These are phyloP conservation scores for Ascochyta fabae DNA, from an alignment of 2,329 filamentous ascomycete species.

Conservation along the genomic window DNA sequence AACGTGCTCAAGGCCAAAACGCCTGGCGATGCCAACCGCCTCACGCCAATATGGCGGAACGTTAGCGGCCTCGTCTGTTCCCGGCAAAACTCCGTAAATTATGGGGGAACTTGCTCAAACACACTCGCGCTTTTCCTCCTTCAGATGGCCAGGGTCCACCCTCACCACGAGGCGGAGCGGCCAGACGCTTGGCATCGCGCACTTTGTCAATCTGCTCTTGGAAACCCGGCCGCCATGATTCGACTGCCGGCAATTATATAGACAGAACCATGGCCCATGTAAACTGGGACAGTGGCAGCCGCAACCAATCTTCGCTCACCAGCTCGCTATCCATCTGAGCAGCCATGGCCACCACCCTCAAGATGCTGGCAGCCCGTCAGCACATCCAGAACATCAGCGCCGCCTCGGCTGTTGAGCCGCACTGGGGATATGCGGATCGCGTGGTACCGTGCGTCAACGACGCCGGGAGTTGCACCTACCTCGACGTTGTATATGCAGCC, in stretches of 20 bases:
- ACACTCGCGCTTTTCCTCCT: slow-evolving; percentile 27
- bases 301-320: slow-evolving; percentile 17
- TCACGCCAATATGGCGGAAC: slow-evolving; percentile 12
- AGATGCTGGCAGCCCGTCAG: slow-evolving; percentile 25
- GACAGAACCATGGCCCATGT: slow-evolving; percentile 3
- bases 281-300: slow-evolving; percentile 4
- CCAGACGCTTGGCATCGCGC: slow-evolving; percentile 28
- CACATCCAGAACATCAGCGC: slow-evolving; percentile 52
- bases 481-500: slow-evolving; percentile 61
- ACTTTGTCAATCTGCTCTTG: slow-evolving; percentile 11
- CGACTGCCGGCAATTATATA: slow-evolving; percentile 16
- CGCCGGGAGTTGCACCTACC: slow-evolving; percentile 63
- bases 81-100: slow-evolving; percentile 20
- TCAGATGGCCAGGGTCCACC: slow-evolving; percentile 1
- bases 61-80: slow-evolving; percentile 6
- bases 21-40: slow-evolving; percentile 11
- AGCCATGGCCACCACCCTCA: slow-evolving; percentile 27
- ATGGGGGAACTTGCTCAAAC: slow-evolving; percentile 45
- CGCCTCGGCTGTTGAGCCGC: slow-evolving; percentile 50
- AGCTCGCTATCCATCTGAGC: slow-evolving; percentile 16
- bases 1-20: slow-evolving; percentile 7
- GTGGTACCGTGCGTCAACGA: slow-evolving; percentile 65
- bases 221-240: slow-evolving; percentile 16
- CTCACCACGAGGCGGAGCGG: slow-evolving; percentile 14
- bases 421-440: slow-evolving; percentile 65